Base-by-base conservation (phyloP, 2,329 filamentous ascomycete species). In the Diaporthe citriasiana region DNA sequence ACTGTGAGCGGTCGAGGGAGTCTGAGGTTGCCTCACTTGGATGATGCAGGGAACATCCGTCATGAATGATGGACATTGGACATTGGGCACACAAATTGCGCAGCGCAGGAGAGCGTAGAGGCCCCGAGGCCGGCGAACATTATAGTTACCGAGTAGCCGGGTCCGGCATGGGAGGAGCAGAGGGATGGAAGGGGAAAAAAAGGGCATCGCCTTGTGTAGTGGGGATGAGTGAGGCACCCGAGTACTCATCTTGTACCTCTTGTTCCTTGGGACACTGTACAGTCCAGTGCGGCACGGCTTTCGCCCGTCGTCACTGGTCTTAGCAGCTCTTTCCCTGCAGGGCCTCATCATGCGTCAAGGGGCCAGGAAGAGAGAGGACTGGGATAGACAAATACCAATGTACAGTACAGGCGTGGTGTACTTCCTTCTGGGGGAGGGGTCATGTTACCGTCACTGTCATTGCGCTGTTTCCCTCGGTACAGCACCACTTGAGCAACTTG, bases 171-270 rank as follows among this genome's bases (percentile, higher is more conserved):
- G 25, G 25, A 51, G n/a, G 22, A 25, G 30, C n/a, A n/a, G n/a
- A n/a, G n/a, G n/a, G n/a, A n/a, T n/a, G n/a, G n/a, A n/a, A 22
- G n/a, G 1, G 15, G 35, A 50, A 50, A 65, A 50, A 53, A 53
- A 68, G 45, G 63, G 47, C 63, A 53, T 53, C 33, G 47, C 47
- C 47, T 53, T 68, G 63, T 53, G 47, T 68, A 68, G 63, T 53
- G 45, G 63, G 63, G 63, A 66, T 38, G 47, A 68, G 63, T 51
- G 63, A 66, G n/a, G n/a, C n/a, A n/a, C n/a, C n/a, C n/a, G n/a
- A n/a, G n/a, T n/a, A n/a, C n/a, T n/a, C n/a, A n/a, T n/a, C n/a
- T 47, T 47, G 59, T 65, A 65, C 59, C 40, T 47, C 40, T 65
- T 40, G 5, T 3, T 19, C 12, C 40, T 65, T 47, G 59, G 40